These are phyloP conservation scores for Serendipita sp. DNA, from an alignment of 768 basidiomycete genomes.

Conservation along the genomic window DNA sequence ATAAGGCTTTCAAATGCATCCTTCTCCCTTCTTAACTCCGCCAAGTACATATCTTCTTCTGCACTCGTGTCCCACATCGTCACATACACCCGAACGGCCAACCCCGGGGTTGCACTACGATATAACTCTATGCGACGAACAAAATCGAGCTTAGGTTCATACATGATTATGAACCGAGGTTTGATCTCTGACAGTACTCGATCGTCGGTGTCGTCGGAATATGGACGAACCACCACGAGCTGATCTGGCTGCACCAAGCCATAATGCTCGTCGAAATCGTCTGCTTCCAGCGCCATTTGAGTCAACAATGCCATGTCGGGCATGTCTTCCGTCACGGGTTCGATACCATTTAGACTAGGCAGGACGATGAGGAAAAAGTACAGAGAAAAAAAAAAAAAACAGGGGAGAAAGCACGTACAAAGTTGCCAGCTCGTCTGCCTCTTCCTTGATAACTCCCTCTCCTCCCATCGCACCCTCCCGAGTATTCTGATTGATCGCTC, in stretches of 20 bases:
- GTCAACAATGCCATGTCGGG: slow-evolving; percentile 4
- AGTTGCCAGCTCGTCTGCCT: slow-evolving; percentile 11
- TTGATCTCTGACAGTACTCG: slow-evolving; percentile 69
- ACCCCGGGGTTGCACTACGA: slow-evolving; percentile 63
- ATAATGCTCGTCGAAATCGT: slow-evolving; percentile 61
- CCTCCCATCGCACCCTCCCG: slow-evolving; percentile 2
- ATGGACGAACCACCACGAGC: slow-evolving; percentile 72
- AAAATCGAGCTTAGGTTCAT: slow-evolving; percentile 88
- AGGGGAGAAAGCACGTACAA: background rate
- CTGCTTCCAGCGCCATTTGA: slow-evolving; percentile 23
- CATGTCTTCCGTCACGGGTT: background rate
- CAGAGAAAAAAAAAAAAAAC: no score
- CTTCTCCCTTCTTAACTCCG: slow-evolving; percentile 78
- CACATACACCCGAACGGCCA: slow-evolving; percentile 82
- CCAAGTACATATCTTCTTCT: slow-evolving; percentile 92
- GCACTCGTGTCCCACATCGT: slow-evolving; percentile 87
- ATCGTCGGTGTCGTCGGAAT: slow-evolving; percentile 88
- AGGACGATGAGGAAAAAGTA: background rate
- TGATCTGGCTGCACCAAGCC: slow-evolving; percentile 66
- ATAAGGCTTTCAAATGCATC: no score
- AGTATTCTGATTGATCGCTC: background rate
- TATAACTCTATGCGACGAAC: slow-evolving; percentile 87
- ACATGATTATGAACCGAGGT: slow-evolving; percentile 90
- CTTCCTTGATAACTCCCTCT: slow-evolving; percentile 11
- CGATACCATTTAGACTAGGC: slow-evolving; percentile 10